Base-by-base conservation (phyloP, 2,329 filamentous ascomycete genomes). In the Colletotrichum kahawae region DNA sequence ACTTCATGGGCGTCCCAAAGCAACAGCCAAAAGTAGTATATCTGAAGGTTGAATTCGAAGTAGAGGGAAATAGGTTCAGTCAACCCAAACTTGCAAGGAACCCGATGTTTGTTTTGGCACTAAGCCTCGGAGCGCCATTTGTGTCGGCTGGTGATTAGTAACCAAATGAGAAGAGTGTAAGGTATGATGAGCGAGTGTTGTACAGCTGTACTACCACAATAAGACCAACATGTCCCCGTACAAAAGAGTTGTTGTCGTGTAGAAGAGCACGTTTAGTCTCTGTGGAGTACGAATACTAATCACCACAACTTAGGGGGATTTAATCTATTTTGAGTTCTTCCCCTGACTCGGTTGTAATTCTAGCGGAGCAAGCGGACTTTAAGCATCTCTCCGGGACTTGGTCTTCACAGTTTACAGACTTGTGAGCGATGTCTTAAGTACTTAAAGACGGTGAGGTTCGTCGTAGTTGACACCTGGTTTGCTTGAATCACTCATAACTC, bases 391-490 rank as follows among this genome's bases (percentile, higher is more conserved):
- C 43, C 43, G 43, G 18, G 3, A n/a, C 43, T 21, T 0, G 43
- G 13, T 1, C n/a, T 48, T 3, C n/a, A 48, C 43, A 48, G 43
- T 0, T 5, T 48, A 4, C 5, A 21, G 43, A 10, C n/a, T 27
- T 3, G 16, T n/a, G 1, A 8, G 36, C 16, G 7, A 1, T 12
- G 38, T 10, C 18, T n/a, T n/a, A 5, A n/a, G 12, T 48, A 48
- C 5, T 48, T 21, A 21, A 48, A 13, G 38, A 13, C 18, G 1
- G 43, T 3, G 43, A 7, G 4, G 13, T 21, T 48, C 10, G 3
- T 13, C 43, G 5, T 48, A 0, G 10, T 13, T 48, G 0, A 7
- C 0, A 13, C 0, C 5, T 13, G 2, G 5, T 0, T 0, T 21
- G 43, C 5, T 0, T 48, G 0, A 10, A 48, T 48, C 43, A 21